These are phyloP conservation scores for Scheffersomyces coipomensis DNA, from an alignment of 805 yeast species.

Conservation along the genomic window DNA sequence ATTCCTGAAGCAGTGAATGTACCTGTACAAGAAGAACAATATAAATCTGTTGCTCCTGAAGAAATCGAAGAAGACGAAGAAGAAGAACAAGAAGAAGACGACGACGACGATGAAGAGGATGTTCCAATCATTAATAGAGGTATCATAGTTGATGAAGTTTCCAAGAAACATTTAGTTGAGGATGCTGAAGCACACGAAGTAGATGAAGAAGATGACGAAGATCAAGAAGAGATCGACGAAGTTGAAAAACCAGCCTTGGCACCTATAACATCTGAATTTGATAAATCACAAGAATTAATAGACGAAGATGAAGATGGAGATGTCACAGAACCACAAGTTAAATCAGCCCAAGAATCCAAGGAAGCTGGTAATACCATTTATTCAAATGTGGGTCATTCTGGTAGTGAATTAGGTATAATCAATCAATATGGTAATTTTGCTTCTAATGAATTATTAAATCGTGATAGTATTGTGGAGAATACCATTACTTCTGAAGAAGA, in stretches of 20 bases:
- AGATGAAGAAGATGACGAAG: not conserved
- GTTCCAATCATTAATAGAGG: conserved; percentile 17
- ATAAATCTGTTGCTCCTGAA: not conserved
- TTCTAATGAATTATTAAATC: conserved; percentile 15
- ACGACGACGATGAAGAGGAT: conserved; percentile 15
- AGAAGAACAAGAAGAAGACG: conserved; percentile 6
- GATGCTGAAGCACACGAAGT: not conserved
- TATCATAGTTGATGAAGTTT: conserved; percentile 21
- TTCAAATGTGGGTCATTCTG: conserved; percentile 5
- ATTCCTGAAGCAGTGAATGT: not conserved
- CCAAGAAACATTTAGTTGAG: conserved; percentile 8
- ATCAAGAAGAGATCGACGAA: not conserved
- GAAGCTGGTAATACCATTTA: not conserved
- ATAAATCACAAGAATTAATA: not conserved
- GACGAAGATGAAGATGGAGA: not conserved
- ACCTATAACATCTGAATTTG: too few relatives aligned
- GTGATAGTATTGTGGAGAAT: conserved; percentile 12
- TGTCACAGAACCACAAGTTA: not conserved
- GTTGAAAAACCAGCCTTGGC: not conserved
- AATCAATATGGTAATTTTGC: conserved; percentile 18
- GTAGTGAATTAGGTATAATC: conserved; percentile 18
- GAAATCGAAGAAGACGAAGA: not conserved
- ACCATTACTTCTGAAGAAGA: conserved; percentile 25
- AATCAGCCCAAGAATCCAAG: not conserved
- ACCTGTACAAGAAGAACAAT: not conserved